phyloP scores from a whole-genome alignment of 805 yeast species.

The Cyberlindnera bimundalis region DNA sequence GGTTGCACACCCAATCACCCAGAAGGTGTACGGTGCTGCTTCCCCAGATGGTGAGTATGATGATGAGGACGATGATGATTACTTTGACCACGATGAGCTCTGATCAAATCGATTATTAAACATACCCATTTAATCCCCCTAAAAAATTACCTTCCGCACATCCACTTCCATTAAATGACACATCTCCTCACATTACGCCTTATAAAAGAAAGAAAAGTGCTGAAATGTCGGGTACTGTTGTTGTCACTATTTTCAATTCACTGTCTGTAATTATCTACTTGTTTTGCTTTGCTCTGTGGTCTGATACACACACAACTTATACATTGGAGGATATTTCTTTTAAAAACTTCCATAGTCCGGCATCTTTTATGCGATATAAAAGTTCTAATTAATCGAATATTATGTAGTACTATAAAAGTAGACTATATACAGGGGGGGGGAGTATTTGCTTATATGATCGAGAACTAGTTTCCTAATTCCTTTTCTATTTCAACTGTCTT shows the following conservation, averaged over 20 bases:
- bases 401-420: too few species aligned
- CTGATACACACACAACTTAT: not conserved
- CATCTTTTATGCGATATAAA: not conserved
- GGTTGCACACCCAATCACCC: slow-evolving; percentile 87
- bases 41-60: slow-evolving; percentile 44
- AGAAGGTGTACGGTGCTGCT: slow-evolving; percentile 72
- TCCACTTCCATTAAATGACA: not conserved
- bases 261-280: slow-evolving; percentile 2
- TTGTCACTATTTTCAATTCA: slow-evolving; percentile 1
- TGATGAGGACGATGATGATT: slow-evolving; percentile 52
- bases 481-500: not conserved
- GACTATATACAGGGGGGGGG: too few species aligned
- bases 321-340: not conserved
- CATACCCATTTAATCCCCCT: too few species aligned
- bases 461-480: not conserved
- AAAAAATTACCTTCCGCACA: too few species aligned
- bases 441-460: too few species aligned
- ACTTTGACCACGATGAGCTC: slow-evolving; percentile 68
- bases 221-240: not conserved
- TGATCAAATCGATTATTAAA: slow-evolving; percentile 24
- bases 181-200: not conserved
- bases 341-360: too few species aligned
- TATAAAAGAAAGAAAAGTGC: not conserved
- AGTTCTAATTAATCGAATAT: not conserved
- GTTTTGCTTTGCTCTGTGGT: not conserved